Percentiles rank a stretch among this genome's conserved stretches.
Conservation (phyloP, 352 stramenopile species). For the Plasmopara halstedii region DNA sequence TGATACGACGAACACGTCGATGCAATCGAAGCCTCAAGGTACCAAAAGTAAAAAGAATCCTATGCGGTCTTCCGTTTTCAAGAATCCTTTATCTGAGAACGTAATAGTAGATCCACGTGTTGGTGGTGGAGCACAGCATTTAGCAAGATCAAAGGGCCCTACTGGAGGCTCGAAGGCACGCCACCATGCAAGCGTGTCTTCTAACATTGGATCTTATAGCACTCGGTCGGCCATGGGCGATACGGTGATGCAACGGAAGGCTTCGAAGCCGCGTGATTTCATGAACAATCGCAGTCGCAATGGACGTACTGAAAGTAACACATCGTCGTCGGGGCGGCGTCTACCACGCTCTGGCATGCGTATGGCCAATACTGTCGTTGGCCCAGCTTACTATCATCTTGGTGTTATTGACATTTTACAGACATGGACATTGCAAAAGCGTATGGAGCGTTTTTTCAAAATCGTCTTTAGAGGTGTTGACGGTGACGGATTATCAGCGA, state of each 20-base stretch:
- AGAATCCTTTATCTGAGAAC: constrained; percentile 54
- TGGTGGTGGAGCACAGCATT: constrained; percentile 23
- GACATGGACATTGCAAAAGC: constrained; percentile 84
- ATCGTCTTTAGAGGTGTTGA: constrained; percentile 79
- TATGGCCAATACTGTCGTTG: constrained; percentile 80
- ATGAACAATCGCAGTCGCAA: constrained; percentile 25
- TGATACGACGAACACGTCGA: constrained; percentile 20
- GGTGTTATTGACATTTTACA: constrained; percentile 90
- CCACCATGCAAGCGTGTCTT: constrained; percentile 65
- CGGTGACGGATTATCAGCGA: constrained; percentile 75
- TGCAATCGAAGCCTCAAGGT: constrained; percentile 5
- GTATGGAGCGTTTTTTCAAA: constrained; percentile 84
- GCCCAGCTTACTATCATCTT: constrained; percentile 85
- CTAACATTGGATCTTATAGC: constrained; percentile 22
- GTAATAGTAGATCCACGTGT: constrained; percentile 59
- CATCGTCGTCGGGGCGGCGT: constrained; percentile 60
- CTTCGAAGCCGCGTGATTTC: constrained; percentile 39
- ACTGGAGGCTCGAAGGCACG: constrained; percentile 23
- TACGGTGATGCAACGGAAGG: constrained; percentile 38
- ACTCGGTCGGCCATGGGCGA: constrained; percentile 9
- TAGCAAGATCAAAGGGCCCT: constrained; percentile 20
- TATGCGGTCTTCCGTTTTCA: constrained; percentile 30
- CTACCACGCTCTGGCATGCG: constrained; percentile 77
- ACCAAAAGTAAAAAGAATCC: constrained; percentile 13
- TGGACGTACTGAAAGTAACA: constrained; percentile 47